Evolutionary conservation across 306 rosid genomes (phyloP).

Genomic region (Datisca glomerata): DNA sequence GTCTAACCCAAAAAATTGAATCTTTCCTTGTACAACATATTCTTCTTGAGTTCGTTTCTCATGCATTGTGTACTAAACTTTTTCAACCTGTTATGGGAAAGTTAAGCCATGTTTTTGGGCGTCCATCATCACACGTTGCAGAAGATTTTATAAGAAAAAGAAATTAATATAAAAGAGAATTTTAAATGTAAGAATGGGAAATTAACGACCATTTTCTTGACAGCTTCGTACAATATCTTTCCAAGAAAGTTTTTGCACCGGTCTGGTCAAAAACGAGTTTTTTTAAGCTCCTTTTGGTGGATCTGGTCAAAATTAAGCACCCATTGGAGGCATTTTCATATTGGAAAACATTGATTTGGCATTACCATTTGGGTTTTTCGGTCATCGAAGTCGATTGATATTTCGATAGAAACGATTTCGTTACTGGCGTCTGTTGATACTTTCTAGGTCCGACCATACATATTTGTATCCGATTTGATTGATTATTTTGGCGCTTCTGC

Average conservation of each 20-base stretch:
- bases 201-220: background rate
- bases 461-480: conserved; percentile 16
- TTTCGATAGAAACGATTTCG: conserved; percentile 17
- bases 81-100: too few species aligned
- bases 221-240: background rate
- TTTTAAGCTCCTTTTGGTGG: conserved; percentile 25
- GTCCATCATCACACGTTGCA: background rate
- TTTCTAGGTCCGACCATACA: conserved; percentile 1
- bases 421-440: background rate
- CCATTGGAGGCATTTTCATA: conserved; percentile 14
- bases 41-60: too few species aligned
- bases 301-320: conserved; percentile 33
- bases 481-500: conserved; percentile 12
- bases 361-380: background rate
- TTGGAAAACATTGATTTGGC: conserved; percentile 6
- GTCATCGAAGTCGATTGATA: background rate
- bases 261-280: conserved; percentile 6
- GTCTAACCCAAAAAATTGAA: too few species aligned
- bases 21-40: too few species aligned
- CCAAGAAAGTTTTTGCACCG: background rate
- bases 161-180: background rate
- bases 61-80: too few species aligned
- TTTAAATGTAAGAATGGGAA: background rate
- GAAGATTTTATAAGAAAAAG: background rate
- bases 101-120: too few species aligned